Evolutionary conservation across 1,284 basidiomycete species (phyloP), one percentile per base, ranked within the genome.

Genomic region (Ceratobasidium sp.): DNA sequence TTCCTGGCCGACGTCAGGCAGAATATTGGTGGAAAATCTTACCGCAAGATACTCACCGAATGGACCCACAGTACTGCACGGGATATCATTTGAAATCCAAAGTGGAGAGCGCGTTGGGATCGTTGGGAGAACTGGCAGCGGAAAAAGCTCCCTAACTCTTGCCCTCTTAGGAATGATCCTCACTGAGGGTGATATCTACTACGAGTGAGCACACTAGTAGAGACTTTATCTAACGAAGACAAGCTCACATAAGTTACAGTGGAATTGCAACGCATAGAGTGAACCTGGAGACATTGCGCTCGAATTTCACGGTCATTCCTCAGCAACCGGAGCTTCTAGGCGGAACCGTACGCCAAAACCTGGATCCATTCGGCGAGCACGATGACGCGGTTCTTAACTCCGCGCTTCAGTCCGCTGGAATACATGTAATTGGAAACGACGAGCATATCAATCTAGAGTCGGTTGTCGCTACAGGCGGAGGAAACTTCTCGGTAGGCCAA

Each of bases 1-100:
- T 0, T 89, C 91, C 75, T 94, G 93, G 93, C 93, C 93, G 0
- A 86, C 90, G 0, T 91, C 89, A 50, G 93, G 93, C 4, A 85
- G 88, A 47, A 83, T 94, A 41, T 81, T 83, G 3, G 90, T 93
- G 0, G 88, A 93, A 76, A 85, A 86, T n/a, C 82, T 91, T 11
- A 87, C 85, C 15, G 89, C 89, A 33, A 84, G 85, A 31, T 91
- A 91, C 77, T 87, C 89, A 2, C 74, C 69, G 19, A 33, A 85
- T 85, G 14, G 89, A 81, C 77, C 85, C 79, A 78, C 79, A 2
- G 88, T 91, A 0, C 83, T 92, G 24, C 86, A 90, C 72, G 81
- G 87, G 62, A 78, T 92, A 24, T 85, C 86, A 15, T 87, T 92
- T 79, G 81, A 84, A 64, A 84, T 91, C 75, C 86, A 85, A 67